phyloP scores from a whole-genome alignment of 1,284 basidiomycete species.

The Vanrija pseudolonga region DNA sequence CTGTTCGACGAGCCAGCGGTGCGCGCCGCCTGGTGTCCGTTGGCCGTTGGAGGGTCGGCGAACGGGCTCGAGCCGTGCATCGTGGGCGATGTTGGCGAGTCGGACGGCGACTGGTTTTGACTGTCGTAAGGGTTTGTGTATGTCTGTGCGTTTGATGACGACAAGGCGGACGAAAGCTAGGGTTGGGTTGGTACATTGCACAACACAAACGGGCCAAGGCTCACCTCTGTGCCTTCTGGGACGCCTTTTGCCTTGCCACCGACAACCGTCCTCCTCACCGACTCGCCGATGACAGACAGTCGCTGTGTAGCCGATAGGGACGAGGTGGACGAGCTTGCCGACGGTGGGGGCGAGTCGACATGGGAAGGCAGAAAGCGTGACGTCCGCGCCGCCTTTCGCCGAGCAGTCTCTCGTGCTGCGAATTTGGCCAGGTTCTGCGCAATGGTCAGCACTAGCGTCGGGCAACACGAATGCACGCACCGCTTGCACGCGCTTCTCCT shows the following conservation, averaged over 20 bases:
- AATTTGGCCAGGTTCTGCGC: constrained; percentile 44
- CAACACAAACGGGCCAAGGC: constrained; percentile 1
- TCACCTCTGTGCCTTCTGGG: constrained; percentile 20
- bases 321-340: constrained; percentile 18
- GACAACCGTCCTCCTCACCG: constrained; percentile 1
- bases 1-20: constrained; percentile 7
- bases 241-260: constrained; percentile 18
- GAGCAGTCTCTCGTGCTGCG: constrained; percentile 42
- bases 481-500: constrained; percentile 44
- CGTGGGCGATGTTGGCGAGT: constrained; percentile 6
- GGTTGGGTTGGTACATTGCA: neutral
- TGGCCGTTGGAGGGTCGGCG: constrained; percentile 20
- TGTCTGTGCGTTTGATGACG: constrained; percentile 2
- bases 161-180: neutral
- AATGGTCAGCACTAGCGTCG: constrained; percentile 2
- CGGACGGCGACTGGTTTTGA: constrained; percentile 6
- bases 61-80: constrained; percentile 25
- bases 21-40: neutral
- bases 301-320: constrained; percentile 5
- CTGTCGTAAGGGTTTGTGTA: constrained; percentile 33
- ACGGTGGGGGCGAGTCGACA: constrained; percentile 9
- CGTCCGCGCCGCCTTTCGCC: constrained; percentile 36
- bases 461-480: constrained; percentile 23
- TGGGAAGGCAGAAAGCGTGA: constrained; percentile 29
- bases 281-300: constrained; percentile 10